Conservation (phyloP, 2,329 filamentous ascomycete species). For the Cercospora zeina region DNA sequence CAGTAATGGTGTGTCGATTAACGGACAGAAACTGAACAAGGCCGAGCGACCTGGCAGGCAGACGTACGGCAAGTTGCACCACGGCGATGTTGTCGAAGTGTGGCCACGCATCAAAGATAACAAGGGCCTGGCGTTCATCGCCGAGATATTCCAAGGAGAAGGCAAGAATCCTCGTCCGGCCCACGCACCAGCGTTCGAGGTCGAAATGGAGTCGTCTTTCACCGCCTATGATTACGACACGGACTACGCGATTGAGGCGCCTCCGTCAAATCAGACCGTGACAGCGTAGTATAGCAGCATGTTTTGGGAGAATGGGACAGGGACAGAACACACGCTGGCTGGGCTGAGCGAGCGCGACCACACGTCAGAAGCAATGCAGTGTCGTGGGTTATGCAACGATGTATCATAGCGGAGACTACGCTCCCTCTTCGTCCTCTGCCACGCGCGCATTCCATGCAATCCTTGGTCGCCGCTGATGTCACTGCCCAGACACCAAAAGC, state of each 20-base stretch:
- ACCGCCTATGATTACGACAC: constrained; percentile 5
- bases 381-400: background rate
- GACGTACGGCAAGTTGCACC: constrained; percentile 67
- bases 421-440: background rate
- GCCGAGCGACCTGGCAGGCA: constrained; percentile 53
- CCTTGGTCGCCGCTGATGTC: constrained; percentile 2
- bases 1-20: constrained; percentile 72
- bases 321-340: background rate
- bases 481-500: background rate
- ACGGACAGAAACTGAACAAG: constrained; percentile 65
- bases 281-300: constrained; percentile 12
- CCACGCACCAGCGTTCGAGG: constrained; percentile 18
- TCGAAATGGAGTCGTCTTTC: constrained; percentile 21
- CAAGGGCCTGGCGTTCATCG: constrained; percentile 18
- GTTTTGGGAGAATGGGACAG: background rate
- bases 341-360: background rate
- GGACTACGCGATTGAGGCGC: background rate
- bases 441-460: background rate
- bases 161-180: constrained; percentile 19
- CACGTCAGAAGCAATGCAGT: background rate
- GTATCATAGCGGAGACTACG: background rate
- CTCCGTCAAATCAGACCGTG: constrained; percentile 3
- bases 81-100: constrained; percentile 74
- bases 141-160: constrained; percentile 22
- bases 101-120: constrained; percentile 52